Base-by-base conservation (phyloP, 306 rosid species). In the Vachellia pachyceras region DNA sequence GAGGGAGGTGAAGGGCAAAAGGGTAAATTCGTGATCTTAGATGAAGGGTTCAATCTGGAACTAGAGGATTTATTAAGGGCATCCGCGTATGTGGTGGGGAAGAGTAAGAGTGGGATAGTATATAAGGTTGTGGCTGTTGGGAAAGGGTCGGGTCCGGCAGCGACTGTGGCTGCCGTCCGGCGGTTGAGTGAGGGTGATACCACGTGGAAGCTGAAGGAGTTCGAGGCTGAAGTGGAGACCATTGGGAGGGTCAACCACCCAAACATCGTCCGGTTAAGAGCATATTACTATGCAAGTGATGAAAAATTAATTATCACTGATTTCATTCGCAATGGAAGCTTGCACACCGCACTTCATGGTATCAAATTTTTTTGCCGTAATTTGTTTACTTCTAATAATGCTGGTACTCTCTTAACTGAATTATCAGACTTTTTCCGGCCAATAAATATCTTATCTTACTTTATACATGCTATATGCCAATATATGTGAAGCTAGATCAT, bases 61-160 rank as follows among this genome's bases (percentile, higher is more conserved):
- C 70, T 93, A 46, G 97, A 93, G 77, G 98, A 91, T 85, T 79
- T 93, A 85, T 61, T 93, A 61, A 89, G 98, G 83, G 98, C 97
- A 3, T 93, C 98, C 22, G 98, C 97, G 5, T 93, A 93, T 87
- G 94, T 93, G 76, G 91, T 93, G 79, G 98, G 98, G 71, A 93
- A 93, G 82, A 90, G 94, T 25, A 82, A 91, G 86, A 89, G 90
- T 71, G 97, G 98, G 63, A 93, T 93, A 5, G 90, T 91, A 47
- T 93, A 91, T 72, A 86, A 87, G 78, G 98, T 93, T 23, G 94
- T 91, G 55, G 97, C 91, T 1, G 82, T 33, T 0, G 92, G 90
- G 45, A 81, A 79, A 68, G 90, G 86, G 66, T 67, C 88, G 0
- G 77, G 89, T 57, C 73, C 64, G 82, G 74, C 86, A 70, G 85